These are phyloP conservation scores for Exserohilum rostratum DNA, from an alignment of 2,329 filamentous ascomycete species.

Conservation along the genomic window DNA sequence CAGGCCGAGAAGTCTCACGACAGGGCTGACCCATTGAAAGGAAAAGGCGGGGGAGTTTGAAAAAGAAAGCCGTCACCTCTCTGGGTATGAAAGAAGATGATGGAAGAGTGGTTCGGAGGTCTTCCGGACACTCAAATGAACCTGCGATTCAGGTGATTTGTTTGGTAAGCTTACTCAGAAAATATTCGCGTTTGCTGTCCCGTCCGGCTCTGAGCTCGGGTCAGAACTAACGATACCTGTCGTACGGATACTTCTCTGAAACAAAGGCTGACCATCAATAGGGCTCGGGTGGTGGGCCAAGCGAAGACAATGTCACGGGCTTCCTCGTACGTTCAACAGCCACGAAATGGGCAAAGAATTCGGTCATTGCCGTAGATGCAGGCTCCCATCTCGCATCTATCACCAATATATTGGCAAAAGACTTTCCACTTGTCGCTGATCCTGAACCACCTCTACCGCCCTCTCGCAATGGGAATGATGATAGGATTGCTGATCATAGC, in stretches of 20 bases:
- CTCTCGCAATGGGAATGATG: conserved; percentile 24
- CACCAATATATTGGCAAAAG: conserved; percentile 71
- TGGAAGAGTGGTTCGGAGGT: conserved; percentile 46
- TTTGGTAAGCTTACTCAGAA: conserved; percentile 44
- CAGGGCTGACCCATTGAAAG: background rate
- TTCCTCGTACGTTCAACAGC: conserved; percentile 84
- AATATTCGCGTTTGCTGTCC: background rate
- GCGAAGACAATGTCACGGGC: conserved; percentile 87
- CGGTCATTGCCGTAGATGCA: conserved; percentile 89
- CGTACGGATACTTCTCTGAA: background rate
- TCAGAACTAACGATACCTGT: background rate
- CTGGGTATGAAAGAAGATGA: conserved; percentile 52
- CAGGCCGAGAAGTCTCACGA: background rate
- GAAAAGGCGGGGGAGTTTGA: background rate
- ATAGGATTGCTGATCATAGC: conserved; percentile 16
- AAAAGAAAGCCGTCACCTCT: background rate
- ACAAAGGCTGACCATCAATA: conserved; percentile 48
- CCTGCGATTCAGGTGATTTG: conserved; percentile 57
- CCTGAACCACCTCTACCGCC: conserved; percentile 17
- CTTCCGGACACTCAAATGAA: conserved; percentile 43
- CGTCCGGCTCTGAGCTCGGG: background rate
- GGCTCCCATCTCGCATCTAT: conserved; percentile 89
- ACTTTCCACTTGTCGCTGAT: conserved; percentile 54
- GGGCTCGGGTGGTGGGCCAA: conserved; percentile 89
- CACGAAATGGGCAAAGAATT: conserved; percentile 80